A percentile compares a stretch with the other conserved stretches of the same genome.
Evolutionary conservation across 148 eudicot genomes (phyloP).

Genomic region (Polygonum maritimum): DNA sequence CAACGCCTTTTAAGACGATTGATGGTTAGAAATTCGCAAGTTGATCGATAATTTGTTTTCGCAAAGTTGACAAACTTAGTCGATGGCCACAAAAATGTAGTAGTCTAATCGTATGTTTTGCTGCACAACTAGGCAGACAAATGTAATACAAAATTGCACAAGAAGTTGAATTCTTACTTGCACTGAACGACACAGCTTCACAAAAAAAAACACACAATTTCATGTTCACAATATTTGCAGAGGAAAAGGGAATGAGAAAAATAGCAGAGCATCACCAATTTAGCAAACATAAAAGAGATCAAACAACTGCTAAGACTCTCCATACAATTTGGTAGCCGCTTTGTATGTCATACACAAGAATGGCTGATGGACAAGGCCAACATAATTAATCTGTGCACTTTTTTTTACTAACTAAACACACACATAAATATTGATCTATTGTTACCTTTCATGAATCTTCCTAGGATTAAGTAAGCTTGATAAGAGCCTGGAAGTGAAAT

Average conservation of each 20-base stretch:
- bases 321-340: background rate
- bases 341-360: background rate
- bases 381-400: background rate
- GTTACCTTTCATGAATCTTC: slow-evolving; percentile 56
- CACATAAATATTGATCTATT: background rate
- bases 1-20: no score
- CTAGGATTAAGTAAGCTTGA: slow-evolving; percentile 39
- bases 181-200: background rate
- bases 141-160: background rate
- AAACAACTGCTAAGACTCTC: background rate
- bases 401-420: background rate
- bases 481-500: slow-evolving; percentile 30
- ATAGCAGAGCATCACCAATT: background rate
- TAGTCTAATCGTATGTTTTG: no score
- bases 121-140: no score
- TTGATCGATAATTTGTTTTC: background rate
- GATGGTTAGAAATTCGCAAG: background rate
- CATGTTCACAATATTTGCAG: background rate
- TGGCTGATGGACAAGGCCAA: background rate
- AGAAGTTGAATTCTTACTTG: background rate
- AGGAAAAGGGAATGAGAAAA: background rate
- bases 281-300: background rate
- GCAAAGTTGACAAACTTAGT: no score
- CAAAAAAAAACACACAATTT: background rate
- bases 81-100: no score